phyloP scores from a whole-genome alignment of 352 stramenopile genomes.

The Pythium folliculosum region DNA sequence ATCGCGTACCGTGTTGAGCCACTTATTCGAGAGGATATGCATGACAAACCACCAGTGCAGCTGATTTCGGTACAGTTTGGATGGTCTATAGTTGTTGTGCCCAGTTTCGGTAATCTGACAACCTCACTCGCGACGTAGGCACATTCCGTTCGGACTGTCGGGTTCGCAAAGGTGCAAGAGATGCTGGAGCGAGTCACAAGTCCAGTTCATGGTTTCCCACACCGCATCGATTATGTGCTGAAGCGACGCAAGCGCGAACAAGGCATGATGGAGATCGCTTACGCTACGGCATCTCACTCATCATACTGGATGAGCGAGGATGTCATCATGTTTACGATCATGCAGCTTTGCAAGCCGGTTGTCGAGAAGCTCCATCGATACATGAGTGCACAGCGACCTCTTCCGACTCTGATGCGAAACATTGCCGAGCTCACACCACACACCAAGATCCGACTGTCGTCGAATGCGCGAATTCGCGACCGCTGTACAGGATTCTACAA shows the following conservation, averaged over 20 bases:
- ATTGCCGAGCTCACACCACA: constrained; percentile 83
- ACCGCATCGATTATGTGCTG: constrained; percentile 83
- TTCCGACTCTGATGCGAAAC: constrained; percentile 73
- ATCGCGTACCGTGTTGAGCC: constrained; percentile 91
- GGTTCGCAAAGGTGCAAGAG: constrained; percentile 79
- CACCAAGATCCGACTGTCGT: constrained; percentile 60
- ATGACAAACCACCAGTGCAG: constrained; percentile 82
- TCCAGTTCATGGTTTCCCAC: constrained; percentile 71
- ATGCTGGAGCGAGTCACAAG: constrained; percentile 69
- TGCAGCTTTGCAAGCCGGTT: constrained; percentile 85
- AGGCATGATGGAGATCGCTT: constrained; percentile 87
- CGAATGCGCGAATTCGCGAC: constrained; percentile 77
- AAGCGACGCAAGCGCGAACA: constrained; percentile 75
- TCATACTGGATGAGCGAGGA: constrained; percentile 91
- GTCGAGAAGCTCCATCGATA: constrained; percentile 82
- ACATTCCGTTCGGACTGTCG: constrained; percentile 60
- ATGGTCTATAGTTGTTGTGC: not conserved
- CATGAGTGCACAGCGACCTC: constrained; percentile 68
- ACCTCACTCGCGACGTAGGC: constrained; percentile 31
- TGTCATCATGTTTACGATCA: constrained; percentile 83
- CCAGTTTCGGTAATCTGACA: not conserved
- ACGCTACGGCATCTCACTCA: constrained; percentile 79
- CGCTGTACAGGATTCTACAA: constrained; percentile 76
- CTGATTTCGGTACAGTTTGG: constrained; percentile 56
- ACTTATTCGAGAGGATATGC: constrained; percentile 88